These are phyloP conservation scores for Pyronema domesticum DNA, from an alignment of 495 filamentous ascomycete species.

Conservation along the genomic window DNA sequence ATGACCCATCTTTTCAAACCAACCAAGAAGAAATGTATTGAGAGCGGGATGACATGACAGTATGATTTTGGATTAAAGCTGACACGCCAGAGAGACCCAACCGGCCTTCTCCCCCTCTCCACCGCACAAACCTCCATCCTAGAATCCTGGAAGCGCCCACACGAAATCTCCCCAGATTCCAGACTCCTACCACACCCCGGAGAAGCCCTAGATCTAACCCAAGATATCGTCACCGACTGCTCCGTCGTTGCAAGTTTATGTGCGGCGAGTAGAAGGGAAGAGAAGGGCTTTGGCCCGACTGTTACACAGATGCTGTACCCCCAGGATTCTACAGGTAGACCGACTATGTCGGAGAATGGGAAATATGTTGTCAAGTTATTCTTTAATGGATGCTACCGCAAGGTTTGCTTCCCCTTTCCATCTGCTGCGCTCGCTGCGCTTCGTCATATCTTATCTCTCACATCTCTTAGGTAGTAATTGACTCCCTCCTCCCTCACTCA, in stretches of 20 bases:
- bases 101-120: slow-evolving; percentile 51
- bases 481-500: slow-evolving; percentile 73
- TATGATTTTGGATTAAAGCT: no score
- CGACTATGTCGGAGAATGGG: slow-evolving; percentile 50
- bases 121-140: slow-evolving; percentile 51
- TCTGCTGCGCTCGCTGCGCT: neutral
- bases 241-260: slow-evolving; percentile 94
- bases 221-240: slow-evolving; percentile 87
- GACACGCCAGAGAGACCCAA: slow-evolving; percentile 40
- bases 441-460: slow-evolving; percentile 10
- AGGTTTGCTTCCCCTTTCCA: slow-evolving; percentile 18
- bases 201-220: slow-evolving; percentile 57
- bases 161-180: slow-evolving; percentile 31
- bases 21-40: no score
- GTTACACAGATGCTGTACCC: slow-evolving; percentile 57
- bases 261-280: slow-evolving; percentile 50
- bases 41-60: no score
- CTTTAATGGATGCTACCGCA: slow-evolving; percentile 85
- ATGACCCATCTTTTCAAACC: no score
- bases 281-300: slow-evolving; percentile 45
- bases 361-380: slow-evolving; percentile 84
- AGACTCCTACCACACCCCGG: slow-evolving; percentile 13
- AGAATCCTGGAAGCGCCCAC: slow-evolving; percentile 62
- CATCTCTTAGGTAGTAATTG: slow-evolving; percentile 56
- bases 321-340: slow-evolving; percentile 38